These are phyloP conservation scores for Sugiyamaella paludigena DNA, from an alignment of 1,139 yeast genomes.

Conservation along the genomic window DNA sequence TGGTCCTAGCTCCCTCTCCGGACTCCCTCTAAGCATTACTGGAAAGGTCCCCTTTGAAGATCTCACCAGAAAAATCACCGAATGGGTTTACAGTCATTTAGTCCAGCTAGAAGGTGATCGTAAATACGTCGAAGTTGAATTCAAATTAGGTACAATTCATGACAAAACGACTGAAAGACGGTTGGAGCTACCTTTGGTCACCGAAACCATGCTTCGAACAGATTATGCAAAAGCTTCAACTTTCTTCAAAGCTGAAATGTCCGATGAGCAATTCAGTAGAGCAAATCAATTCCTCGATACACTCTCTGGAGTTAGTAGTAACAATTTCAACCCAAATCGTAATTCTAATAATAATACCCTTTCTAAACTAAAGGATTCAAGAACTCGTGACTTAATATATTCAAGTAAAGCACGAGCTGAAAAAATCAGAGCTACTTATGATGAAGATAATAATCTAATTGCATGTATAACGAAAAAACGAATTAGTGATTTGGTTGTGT, in stretches of 20 bases:
- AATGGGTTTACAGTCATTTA: constrained; percentile 85
- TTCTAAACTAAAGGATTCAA: constrained; percentile 14
- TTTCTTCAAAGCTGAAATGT: constrained; percentile 67
- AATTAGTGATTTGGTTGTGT: constrained; percentile 65
- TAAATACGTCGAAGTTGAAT: constrained; percentile 70
- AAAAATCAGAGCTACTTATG: constrained; percentile 34
- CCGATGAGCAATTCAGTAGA: constrained; percentile 63
- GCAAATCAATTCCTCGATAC: constrained; percentile 57
- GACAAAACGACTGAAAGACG: constrained; percentile 65
- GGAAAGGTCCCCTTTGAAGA: constrained; percentile 81
- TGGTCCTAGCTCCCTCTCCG: constrained; percentile 15
- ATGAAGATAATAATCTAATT: constrained; percentile 39
- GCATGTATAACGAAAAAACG: constrained; percentile 72
- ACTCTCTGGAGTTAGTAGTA: constrained; percentile 26
- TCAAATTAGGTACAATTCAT: constrained; percentile 75
- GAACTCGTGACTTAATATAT: constrained; percentile 25
- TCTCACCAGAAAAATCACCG: constrained; percentile 74
- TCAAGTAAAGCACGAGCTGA: constrained; percentile 37
- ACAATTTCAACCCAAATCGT: constrained; percentile 5
- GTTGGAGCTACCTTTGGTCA: constrained; percentile 65
- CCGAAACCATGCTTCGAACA: constrained; percentile 67
- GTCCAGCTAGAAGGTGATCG: constrained; percentile 60
- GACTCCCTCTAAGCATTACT: constrained; percentile 50
- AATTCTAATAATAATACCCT: constrained; percentile 4
- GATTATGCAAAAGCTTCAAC: constrained; percentile 54